Evolutionary conservation across 116 monocot species (phyloP).

Genomic region (Zostera marina): DNA sequence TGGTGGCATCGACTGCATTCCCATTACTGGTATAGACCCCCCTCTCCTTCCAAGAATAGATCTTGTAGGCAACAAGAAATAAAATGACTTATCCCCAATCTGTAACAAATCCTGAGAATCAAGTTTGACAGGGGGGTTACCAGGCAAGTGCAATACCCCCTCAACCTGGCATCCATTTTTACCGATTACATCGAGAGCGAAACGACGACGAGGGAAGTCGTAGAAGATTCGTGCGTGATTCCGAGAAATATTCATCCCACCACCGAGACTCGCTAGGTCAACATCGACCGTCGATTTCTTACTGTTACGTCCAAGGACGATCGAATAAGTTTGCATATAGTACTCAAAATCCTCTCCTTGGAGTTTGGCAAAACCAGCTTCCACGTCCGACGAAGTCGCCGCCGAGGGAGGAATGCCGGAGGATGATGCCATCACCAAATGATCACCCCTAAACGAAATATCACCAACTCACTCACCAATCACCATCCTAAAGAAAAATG

Average conservation of each 20-base stretch:
- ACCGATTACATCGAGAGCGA: slow-evolving; percentile 33
- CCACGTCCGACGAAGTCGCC: slow-evolving; percentile 15
- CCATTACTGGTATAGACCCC: neutral
- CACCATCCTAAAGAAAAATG: too few species aligned
- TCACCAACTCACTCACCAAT: too few species aligned
- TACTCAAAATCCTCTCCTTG: slow-evolving; percentile 51
- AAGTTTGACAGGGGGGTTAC: slow-evolving; percentile 29
- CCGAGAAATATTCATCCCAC: slow-evolving; percentile 44
- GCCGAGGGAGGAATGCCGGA: slow-evolving; percentile 1
- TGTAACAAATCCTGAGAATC: slow-evolving; percentile 39
- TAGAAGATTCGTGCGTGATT: slow-evolving; percentile 43
- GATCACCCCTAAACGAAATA: too few species aligned
- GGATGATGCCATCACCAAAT: neutral
- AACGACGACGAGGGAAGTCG: slow-evolving; percentile 33
- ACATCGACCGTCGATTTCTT: slow-evolving; percentile 39
- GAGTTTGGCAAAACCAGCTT: slow-evolving; percentile 44
- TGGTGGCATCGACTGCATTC: slow-evolving; percentile 3
- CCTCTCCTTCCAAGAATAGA: slow-evolving; percentile 20
- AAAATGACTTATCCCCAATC: slow-evolving; percentile 41
- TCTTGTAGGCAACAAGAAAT: slow-evolving; percentile 29
- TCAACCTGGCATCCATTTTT: slow-evolving; percentile 47
- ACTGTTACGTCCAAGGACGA: slow-evolving; percentile 38
- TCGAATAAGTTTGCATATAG: slow-evolving; percentile 53
- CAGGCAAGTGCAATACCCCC: slow-evolving; percentile 38
- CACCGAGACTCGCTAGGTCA: slow-evolving; percentile 37